Base-by-base conservation (phyloP, 371 early-diverging fungal species). In the Mucor sp. region DNA sequence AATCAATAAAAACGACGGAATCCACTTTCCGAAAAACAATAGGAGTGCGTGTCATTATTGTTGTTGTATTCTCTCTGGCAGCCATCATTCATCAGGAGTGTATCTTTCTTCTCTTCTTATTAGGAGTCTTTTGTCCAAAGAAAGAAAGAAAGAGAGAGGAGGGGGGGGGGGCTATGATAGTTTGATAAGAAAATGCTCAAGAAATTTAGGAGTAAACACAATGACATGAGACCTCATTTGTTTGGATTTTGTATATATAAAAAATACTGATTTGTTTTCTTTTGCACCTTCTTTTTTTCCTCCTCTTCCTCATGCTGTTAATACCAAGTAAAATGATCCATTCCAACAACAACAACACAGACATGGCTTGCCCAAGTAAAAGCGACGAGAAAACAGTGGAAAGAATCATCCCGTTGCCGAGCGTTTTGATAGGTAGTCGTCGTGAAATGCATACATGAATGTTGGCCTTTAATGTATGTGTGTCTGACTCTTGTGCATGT, bases 391-490 rank as follows among this genome's bases (percentile, higher is more conserved):
- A 43, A 21, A 11, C 21, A 5, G 50, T 62, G 2, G 50, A 62
- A 23, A 62, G 60, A 23, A 55, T 67, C 6, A 65, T 41, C 21
- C 47, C 57, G 19, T 48, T 67, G 19, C 71, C 71, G 19, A 67
- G 67, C 21, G 64, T 71, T 9, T 44, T 71, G n/a, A 71, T 71
- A n/a, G 71, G 71, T 71, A 59, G 21, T 30, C 2, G 4, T 30
- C 2, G 4, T 39, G 32, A 30, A 33, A 41, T 6, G 32, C 11
- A 50, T 27, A 28, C 28, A 19, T 23, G 8, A 3, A 33, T 33
- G 6, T 23, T n/a, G 6, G 6, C 7, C 23, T 11, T 23, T 3
- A 1, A 9, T 12, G 8, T 48, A 8, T 3, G 6, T 21, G 21
- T 19, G 12, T 4, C 50, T 50, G 50, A 50, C 48, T 27, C 5